phyloP scores from a whole-genome alignment of 2,329 filamentous ascomycete genomes.

The Alternaria longipes region DNA sequence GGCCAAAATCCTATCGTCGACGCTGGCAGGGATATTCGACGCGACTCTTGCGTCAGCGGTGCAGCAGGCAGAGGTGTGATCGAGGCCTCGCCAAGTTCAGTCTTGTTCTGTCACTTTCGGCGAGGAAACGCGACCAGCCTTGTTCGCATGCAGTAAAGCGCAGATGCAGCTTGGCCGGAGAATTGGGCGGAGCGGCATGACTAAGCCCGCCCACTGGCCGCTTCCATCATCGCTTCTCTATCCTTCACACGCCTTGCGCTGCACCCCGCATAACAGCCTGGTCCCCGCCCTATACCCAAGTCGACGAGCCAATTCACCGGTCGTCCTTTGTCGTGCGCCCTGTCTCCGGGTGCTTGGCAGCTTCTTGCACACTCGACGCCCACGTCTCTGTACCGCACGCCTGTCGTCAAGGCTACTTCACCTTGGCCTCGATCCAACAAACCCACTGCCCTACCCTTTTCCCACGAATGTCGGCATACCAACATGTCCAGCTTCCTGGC shows the following conservation, averaged over 20 bases:
- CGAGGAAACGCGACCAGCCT: slow-evolving; percentile 17
- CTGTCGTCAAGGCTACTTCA: slow-evolving; percentile 26
- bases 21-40: neutral
- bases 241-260: slow-evolving; percentile 25
- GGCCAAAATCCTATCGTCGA: neutral
- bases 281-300: slow-evolving; percentile 21
- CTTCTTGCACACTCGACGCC: slow-evolving; percentile 22
- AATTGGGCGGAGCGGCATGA: slow-evolving; percentile 21
- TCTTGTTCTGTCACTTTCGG: slow-evolving; percentile 20
- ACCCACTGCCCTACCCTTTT: slow-evolving; percentile 25
- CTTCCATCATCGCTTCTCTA: slow-evolving; percentile 25
- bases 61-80: slow-evolving; percentile 8
- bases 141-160: slow-evolving; percentile 9
- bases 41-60: slow-evolving; percentile 5
- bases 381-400: slow-evolving; percentile 18
- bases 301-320: slow-evolving; percentile 28
- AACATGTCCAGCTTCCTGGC: slow-evolving; percentile 61
- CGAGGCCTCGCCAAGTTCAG: slow-evolving; percentile 27
- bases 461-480: slow-evolving; percentile 57
- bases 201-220: slow-evolving; percentile 23
- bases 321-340: slow-evolving; percentile 23
- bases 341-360: slow-evolving; percentile 15
- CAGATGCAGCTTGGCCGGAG: slow-evolving; percentile 20
- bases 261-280: slow-evolving; percentile 22
- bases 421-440: slow-evolving; percentile 18